These are phyloP conservation scores for Metrosideros polymorpha DNA, from an alignment of 441 rosid genomes.

Conservation along the genomic window DNA sequence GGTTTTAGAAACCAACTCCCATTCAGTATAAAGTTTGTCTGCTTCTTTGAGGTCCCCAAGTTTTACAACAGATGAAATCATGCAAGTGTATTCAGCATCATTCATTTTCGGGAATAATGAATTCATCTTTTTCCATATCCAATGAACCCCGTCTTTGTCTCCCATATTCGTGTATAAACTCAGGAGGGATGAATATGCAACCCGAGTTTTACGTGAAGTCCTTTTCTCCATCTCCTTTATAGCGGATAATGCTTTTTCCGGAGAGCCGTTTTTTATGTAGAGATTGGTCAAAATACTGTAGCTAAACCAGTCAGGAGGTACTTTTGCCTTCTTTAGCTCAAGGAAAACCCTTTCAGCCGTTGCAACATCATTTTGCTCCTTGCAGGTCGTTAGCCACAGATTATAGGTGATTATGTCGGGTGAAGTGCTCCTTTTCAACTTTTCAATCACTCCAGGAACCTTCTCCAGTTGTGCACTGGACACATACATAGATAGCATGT, in stretches of 20 bases:
- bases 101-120: not conserved
- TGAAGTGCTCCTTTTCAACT: slow-evolving; percentile 29
- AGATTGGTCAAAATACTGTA: slow-evolving; percentile 20
- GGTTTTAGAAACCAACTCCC: not conserved
- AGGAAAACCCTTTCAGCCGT: slow-evolving; percentile 7
- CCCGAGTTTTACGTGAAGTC: not conserved
- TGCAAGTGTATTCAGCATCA: not conserved
- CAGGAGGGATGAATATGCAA: slow-evolving; percentile 19
- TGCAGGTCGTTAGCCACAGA: slow-evolving; percentile 21
- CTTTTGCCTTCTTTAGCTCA: slow-evolving; percentile 14
- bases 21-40: not conserved
- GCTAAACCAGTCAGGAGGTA: slow-evolving; percentile 23
- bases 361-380: slow-evolving; percentile 22
- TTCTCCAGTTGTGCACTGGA: slow-evolving; percentile 20
- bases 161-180: slow-evolving; percentile 22
- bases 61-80: slow-evolving; percentile 2
- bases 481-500: slow-evolving; percentile 25
- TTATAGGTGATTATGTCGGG: slow-evolving; percentile 11
- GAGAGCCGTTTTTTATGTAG: slow-evolving; percentile 24
- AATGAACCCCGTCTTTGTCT: slow-evolving; percentile 25
- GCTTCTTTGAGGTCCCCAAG: slow-evolving; percentile 2
- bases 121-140: slow-evolving; percentile 18
- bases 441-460: slow-evolving; percentile 21
- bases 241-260: slow-evolving; percentile 18
- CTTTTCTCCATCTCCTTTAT: slow-evolving; percentile 21